Evolutionary conservation across 768 basidiomycete species (phyloP), one percentile per base, ranked within the genome.

Genomic region (Suillus alpinus): DNA sequence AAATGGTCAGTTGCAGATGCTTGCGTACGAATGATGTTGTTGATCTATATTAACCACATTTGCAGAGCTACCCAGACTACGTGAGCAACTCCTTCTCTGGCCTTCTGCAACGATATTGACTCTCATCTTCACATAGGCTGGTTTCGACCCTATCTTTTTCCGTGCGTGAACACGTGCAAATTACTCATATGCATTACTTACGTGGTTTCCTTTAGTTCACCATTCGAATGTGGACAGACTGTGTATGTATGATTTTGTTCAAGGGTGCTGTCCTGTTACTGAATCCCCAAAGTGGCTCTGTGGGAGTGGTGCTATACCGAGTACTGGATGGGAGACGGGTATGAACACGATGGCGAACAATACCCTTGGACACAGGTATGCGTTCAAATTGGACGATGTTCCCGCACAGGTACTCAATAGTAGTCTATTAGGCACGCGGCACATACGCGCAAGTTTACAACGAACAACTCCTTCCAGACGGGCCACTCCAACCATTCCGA

Each of bases 261-360:
- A 31, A 32, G 12, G 31, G 6, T 14, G 23, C n/a, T 9, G 41
- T 68, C 20, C 46, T 20, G 31, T 36, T 26, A 12, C 18, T 44
- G 41, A 63, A 41, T 16, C 7, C 7, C 23, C 20, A 8, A 39
- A 72, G 71, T 64, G 31, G 71, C 71, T 9, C 53, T 72, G 56
- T 72, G 71, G 71, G 71, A 72, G 20, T 72, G 72, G 68, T 69
- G 63, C 55, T 72, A 72, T 57, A 52, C 60, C 2, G 59, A 68
- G 6, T 69, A 71, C 40, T 73, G 72, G 71, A 71, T 72, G 72
- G 62, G 57, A 18, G 23, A 50, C 5, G 72, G 72, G 18, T 72
- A 67, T 44, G 59, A 20, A 0, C 6, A 65, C 6, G 60, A 65
- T 9, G 62, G 57, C 7, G 36, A 36, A 16, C 47, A 59, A 44